phyloP scores from a whole-genome alignment of 2,329 filamentous ascomycete genomes.

The Cylindrodendrum hubeiense region DNA sequence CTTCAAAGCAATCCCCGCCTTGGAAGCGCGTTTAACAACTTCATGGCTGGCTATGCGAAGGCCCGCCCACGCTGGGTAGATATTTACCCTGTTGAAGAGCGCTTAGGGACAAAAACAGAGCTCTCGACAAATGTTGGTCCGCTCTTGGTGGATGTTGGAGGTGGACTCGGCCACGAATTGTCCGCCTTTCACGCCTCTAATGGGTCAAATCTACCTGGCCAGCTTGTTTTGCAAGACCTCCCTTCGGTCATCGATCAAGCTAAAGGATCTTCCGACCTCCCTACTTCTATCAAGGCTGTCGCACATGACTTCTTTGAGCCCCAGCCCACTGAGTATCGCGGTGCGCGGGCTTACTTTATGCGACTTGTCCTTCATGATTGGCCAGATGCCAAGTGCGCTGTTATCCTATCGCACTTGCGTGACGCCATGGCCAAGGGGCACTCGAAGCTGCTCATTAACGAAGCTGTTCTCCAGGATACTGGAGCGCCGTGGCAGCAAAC shows the following conservation, averaged over 20 bases:
- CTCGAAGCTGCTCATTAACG: constrained; percentile 33
- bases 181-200: not conserved
- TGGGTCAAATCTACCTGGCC: not conserved
- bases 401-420: constrained; percentile 44
- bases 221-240: constrained; percentile 23
- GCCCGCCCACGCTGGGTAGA: constrained; percentile 50
- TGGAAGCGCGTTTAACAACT: constrained; percentile 48
- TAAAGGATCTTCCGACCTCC: constrained; percentile 3
- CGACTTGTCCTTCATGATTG: constrained; percentile 63
- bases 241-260: constrained; percentile 28
- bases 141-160: constrained; percentile 29
- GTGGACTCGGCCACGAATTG: constrained; percentile 27
- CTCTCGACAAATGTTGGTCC: not conserved
- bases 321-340: constrained; percentile 35
- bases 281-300: constrained; percentile 12
- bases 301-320: constrained; percentile 43
- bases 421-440: constrained; percentile 38
- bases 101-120: not conserved
- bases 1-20: constrained; percentile 44
- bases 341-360: constrained; percentile 57
- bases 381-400: constrained; percentile 52
- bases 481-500: constrained; percentile 38
- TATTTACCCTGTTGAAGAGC: constrained; percentile 37
- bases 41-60: constrained; percentile 50
- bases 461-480: constrained; percentile 27